These are phyloP conservation scores for Hibiscus trionum DNA, from an alignment of 345 rosid species.

Conservation along the genomic window DNA sequence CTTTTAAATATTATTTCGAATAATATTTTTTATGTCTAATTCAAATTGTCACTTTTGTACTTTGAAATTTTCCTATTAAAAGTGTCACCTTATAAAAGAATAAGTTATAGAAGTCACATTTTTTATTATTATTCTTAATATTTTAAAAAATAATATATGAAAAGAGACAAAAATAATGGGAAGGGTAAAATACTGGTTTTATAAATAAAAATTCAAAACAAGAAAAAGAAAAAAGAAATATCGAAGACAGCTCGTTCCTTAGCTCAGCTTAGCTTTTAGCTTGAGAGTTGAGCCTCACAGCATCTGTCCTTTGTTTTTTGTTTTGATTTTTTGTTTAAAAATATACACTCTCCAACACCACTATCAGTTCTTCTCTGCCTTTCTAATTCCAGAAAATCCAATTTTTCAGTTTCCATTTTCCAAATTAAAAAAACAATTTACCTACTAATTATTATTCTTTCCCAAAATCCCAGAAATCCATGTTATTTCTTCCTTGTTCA, in stretches of 20 bases:
- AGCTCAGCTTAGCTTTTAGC: slow-evolving; percentile 5
- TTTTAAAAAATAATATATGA: too few relatives aligned
- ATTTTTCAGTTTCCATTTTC: neutral
- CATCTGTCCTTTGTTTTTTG: slow-evolving; percentile 11
- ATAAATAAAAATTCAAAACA: neutral
- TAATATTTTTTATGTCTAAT: too few relatives aligned
- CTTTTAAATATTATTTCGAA: too few relatives aligned
- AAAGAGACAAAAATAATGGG: too few relatives aligned
- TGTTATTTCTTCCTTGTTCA: neutral
- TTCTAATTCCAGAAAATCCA: slow-evolving; percentile 28
- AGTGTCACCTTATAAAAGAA: too few relatives aligned
- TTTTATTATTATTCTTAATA: too few relatives aligned
- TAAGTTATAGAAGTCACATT: too few relatives aligned
- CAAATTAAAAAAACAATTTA: neutral
- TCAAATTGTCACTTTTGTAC: too few relatives aligned
- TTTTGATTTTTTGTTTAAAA: slow-evolving; percentile 12
- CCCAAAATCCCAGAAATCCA: neutral
- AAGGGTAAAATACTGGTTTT: too few relatives aligned
- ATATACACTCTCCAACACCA: slow-evolving; percentile 23
- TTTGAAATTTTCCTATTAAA: too few relatives aligned
- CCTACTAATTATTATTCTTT: neutral
- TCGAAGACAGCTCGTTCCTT: neutral
- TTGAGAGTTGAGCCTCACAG: slow-evolving; percentile 8
- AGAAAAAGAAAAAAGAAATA: neutral
- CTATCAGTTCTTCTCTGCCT: slow-evolving; percentile 20